These are phyloP conservation scores for Nitzschia putrida DNA, from an alignment of 108 stramenopile genomes.

Conservation along the genomic window DNA sequence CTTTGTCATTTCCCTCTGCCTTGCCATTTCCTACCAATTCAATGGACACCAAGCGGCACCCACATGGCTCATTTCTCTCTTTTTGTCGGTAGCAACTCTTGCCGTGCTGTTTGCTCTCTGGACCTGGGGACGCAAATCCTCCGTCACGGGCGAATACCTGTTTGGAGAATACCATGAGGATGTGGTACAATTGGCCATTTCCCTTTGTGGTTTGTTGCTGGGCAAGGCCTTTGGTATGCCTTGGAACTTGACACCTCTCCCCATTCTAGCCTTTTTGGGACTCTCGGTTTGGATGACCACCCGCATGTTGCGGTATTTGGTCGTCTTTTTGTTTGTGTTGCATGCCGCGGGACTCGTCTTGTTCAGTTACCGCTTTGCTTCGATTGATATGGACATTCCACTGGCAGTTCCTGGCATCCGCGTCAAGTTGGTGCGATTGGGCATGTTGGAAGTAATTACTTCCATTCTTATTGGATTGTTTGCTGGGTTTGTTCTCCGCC, in stretches of 20 bases:
- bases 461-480: conserved; percentile 54
- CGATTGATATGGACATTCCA: conserved; percentile 51
- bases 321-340: conserved; percentile 68
- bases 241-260: conserved; percentile 75
- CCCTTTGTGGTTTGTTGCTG: conserved; percentile 45
- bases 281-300: conserved; percentile 68
- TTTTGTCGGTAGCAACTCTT: conserved; percentile 55
- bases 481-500: conserved; percentile 61
- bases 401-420: conserved; percentile 43
- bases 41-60: conserved; percentile 64
- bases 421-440: conserved; percentile 57
- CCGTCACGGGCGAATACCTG: conserved; percentile 49
- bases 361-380: conserved; percentile 73
- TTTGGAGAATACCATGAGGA: conserved; percentile 86
- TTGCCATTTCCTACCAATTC: conserved; percentile 62
- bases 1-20: conserved; percentile 67
- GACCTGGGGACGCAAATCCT: conserved; percentile 64
- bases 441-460: conserved; percentile 41
- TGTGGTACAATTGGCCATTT: conserved; percentile 65
- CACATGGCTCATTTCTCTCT: conserved; percentile 39
- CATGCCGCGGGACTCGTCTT: conserved; percentile 59
- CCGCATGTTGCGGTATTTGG: conserved; percentile 69
- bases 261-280: conserved; percentile 67
- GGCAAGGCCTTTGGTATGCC: conserved; percentile 73
- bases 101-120: conserved; percentile 48